These are phyloP conservation scores for Aspergillus oerlinghausenensis DNA, from an alignment of 2,329 filamentous ascomycete species.

Conservation along the genomic window DNA sequence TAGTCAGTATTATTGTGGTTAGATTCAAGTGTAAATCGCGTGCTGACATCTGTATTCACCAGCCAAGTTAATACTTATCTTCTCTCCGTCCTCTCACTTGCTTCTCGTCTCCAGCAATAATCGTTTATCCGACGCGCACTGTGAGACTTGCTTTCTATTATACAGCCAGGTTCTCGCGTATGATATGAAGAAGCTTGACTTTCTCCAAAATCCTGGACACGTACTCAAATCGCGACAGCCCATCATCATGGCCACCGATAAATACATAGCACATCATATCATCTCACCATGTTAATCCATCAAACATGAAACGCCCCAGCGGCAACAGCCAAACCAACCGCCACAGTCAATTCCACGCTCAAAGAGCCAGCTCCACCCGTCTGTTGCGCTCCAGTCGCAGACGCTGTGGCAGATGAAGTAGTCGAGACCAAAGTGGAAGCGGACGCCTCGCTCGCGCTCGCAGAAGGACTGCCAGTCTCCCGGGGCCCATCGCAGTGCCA, in stretches of 20 bases:
- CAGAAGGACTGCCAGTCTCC: slow-evolving; percentile 6
- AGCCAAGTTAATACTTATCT: not conserved
- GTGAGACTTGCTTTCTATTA: not conserved
- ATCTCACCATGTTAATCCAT: not conserved
- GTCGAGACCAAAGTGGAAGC: slow-evolving; percentile 1
- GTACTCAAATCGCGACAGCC: not conserved
- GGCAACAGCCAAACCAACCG: slow-evolving; percentile 11
- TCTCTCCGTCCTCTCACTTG: not conserved
- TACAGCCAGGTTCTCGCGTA: not conserved
- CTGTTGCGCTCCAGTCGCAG: slow-evolving; percentile 3
- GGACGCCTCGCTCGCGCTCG: not conserved
- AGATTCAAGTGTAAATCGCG: no score
- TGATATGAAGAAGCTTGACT: not conserved
- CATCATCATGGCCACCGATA: not conserved
- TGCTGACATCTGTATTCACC: no score
- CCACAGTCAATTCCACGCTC: slow-evolving; percentile 3
- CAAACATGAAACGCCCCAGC: slow-evolving; percentile 8
- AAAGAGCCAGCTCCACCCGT: slow-evolving; percentile 5
- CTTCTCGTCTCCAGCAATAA: not conserved
- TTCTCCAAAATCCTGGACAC: not conserved
- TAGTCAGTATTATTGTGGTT: no score
- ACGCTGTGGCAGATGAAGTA: slow-evolving; percentile 5
- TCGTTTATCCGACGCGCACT: not conserved
- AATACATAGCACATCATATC: not conserved
- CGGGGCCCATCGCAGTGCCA: slow-evolving; percentile 17